Percentiles rank a stretch among this genome's conserved stretches.
These are phyloP conservation scores for Prunus fruticosa DNA, from an alignment of 306 rosid genomes.

Conservation along the genomic window DNA sequence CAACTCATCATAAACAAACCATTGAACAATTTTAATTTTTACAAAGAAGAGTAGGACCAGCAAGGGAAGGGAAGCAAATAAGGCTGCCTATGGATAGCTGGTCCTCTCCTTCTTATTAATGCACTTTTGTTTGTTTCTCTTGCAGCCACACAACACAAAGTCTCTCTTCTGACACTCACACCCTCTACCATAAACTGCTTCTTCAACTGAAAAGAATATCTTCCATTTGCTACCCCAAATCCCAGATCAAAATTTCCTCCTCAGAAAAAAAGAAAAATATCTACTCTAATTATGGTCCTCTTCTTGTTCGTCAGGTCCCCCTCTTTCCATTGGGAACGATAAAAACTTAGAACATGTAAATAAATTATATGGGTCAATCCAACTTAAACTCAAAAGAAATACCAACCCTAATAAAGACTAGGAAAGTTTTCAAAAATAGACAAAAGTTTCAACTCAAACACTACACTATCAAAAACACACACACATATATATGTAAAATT, in stretches of 20 bases:
- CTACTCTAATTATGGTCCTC: constrained; percentile 3
- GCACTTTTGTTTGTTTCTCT: constrained; percentile 23
- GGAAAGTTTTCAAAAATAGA: no score
- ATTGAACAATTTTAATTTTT: not conserved
- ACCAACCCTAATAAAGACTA: no score
- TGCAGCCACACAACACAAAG: constrained; percentile 44
- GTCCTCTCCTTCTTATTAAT: constrained; percentile 37
- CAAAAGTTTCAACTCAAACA: no score
- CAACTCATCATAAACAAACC: not conserved
- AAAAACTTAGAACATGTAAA: no score
- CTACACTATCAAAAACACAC: no score
- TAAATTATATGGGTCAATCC: no score
- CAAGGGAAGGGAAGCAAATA: not conserved
- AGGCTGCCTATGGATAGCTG: constrained; percentile 24
- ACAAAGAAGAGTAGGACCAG: constrained; percentile 8
- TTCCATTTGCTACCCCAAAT: constrained; percentile 4
- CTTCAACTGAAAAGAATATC: constrained; percentile 28
- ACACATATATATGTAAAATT: no score
- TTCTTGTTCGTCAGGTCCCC: constrained; percentile 11
- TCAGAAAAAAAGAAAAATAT: not conserved
- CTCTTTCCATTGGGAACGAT: not conserved
- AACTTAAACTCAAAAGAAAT: no score
- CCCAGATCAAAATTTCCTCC: not conserved
- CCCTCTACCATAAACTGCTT: constrained; percentile 25
- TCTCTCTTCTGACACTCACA: constrained; percentile 20